Conservation (phyloP, 1,284 basidiomycete genomes). For the Cutaneotrichosporon sp. region DNA sequence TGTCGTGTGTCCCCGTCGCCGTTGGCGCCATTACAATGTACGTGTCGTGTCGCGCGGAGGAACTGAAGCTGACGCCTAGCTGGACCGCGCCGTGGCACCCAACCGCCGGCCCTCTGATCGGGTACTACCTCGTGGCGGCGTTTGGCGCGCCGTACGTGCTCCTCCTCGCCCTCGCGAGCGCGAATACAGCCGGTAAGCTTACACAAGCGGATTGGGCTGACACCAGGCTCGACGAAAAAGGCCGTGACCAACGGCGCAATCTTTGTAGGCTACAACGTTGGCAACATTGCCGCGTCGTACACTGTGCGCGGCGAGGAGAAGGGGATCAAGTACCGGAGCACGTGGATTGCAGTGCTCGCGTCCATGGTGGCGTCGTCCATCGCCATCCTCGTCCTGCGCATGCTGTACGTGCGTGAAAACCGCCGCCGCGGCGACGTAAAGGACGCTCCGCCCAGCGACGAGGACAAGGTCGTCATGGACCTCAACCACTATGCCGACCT, state of each 20-base stretch:
- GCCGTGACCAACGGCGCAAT: constrained; percentile 46
- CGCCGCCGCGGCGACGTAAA: constrained; percentile 21
- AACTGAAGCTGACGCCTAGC: constrained; percentile 21
- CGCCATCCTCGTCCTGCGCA: constrained; percentile 38
- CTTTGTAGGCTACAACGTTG: constrained; percentile 49
- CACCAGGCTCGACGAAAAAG: constrained; percentile 49
- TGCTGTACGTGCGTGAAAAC: constrained; percentile 43
- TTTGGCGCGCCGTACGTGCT: constrained; percentile 53
- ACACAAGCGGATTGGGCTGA: not conserved
- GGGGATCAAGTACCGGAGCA: constrained; percentile 48
- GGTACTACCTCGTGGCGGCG: constrained; percentile 49
- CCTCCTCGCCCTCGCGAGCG: constrained; percentile 48
- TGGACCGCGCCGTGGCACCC: constrained; percentile 51
- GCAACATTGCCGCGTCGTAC: constrained; percentile 47
- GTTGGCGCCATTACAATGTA: constrained; percentile 46
- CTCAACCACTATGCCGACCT: constrained; percentile 24
- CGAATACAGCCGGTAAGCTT: constrained; percentile 47
- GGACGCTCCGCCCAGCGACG: not conserved
- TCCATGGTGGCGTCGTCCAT: constrained; percentile 39
- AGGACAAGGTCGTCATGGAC: constrained; percentile 8
- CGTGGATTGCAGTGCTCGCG: constrained; percentile 51
- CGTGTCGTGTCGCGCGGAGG: not conserved
- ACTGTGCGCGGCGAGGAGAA: constrained; percentile 36
- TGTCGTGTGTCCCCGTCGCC: constrained; percentile 51
- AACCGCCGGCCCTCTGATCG: constrained; percentile 50